A percentile compares a stretch with the other conserved stretches of the same genome.
phyloP scores from a whole-genome alignment of 805 yeast genomes.

The Candida michaelii region DNA sequence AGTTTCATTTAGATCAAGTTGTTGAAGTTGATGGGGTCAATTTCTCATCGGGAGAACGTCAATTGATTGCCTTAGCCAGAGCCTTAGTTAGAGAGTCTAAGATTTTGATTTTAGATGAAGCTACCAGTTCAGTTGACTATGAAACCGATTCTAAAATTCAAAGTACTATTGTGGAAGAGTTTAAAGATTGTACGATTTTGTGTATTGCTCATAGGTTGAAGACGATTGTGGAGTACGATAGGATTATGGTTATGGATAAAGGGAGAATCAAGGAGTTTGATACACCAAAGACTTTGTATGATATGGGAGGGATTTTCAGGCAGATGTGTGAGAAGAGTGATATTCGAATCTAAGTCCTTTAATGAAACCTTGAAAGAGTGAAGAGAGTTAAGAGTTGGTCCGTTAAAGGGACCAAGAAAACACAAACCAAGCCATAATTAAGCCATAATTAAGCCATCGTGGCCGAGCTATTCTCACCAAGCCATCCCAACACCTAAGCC shows the following conservation, averaged over 20 bases:
- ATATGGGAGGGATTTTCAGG: constrained; percentile 52
- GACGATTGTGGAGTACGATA: constrained; percentile 72
- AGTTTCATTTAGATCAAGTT: constrained; percentile 42
- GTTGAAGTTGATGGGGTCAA: constrained; percentile 72
- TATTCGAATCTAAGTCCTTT: constrained; percentile 31
- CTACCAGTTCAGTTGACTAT: constrained; percentile 77
- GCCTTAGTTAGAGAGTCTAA: constrained; percentile 76
- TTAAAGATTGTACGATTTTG: constrained; percentile 67
- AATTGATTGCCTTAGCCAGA: constrained; percentile 77
- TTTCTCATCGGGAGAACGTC: constrained; percentile 76
- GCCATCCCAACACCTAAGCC: too few relatives aligned
- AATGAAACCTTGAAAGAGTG: not conserved
- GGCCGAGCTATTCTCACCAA: too few relatives aligned
- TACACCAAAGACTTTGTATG: constrained; percentile 63
- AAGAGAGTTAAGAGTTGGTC: too few relatives aligned
- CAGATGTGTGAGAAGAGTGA: constrained; percentile 64
- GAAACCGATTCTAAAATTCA: constrained; percentile 84
- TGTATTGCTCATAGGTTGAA: constrained; percentile 88
- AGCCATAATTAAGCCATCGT: too few relatives aligned
- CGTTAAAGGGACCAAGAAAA: too few relatives aligned
- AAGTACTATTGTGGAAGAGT: constrained; percentile 66
- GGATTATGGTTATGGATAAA: constrained; percentile 76
- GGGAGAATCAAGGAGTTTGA: constrained; percentile 78
- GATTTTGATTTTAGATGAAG: constrained; percentile 82
- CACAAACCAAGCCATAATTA: too few relatives aligned